phyloP scores from a whole-genome alignment of 768 basidiomycete species.

The Leucogyrophana mollusca region DNA sequence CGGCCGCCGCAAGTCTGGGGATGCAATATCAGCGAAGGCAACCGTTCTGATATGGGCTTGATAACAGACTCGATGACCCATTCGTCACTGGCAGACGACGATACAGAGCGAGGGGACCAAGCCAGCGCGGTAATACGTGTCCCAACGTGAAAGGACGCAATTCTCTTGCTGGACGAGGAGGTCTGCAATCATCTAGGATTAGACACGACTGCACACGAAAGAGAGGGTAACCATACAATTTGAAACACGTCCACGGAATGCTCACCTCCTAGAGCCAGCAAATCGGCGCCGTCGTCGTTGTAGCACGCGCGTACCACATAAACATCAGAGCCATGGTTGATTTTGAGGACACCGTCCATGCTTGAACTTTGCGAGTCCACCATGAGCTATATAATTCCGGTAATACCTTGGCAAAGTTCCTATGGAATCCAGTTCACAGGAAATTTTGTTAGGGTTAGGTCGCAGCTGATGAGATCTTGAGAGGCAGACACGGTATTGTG shows the following conservation, averaged over 20 bases:
- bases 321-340: slow-evolving; percentile 60
- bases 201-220: slow-evolving; percentile 1
- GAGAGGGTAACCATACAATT: slow-evolving; percentile 45
- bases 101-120: slow-evolving; percentile 71
- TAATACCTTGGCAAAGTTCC: too few species aligned
- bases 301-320: slow-evolving; percentile 62
- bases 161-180: slow-evolving; percentile 40
- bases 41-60: slow-evolving; percentile 1
- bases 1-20: slow-evolving; percentile 64
- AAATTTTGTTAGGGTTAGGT: too few species aligned
- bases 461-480: too few species aligned
- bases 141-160: slow-evolving; percentile 78
- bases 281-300: slow-evolving; percentile 59
- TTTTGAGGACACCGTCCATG: slow-evolving; percentile 53
- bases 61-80: slow-evolving; percentile 71
- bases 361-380: too few species aligned
- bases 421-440: too few species aligned
- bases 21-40: slow-evolving; percentile 9
- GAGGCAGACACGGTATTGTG: too few species aligned
- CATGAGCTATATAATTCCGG: too few species aligned
- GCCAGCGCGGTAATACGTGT: slow-evolving; percentile 70
- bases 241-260: slow-evolving; percentile 70
- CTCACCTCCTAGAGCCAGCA: slow-evolving; percentile 72
- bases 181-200: slow-evolving; percentile 30
- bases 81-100: slow-evolving; percentile 59